Base-by-base conservation (phyloP, 441 rosid genomes). In the Euphorbia schlechtendalii region DNA sequence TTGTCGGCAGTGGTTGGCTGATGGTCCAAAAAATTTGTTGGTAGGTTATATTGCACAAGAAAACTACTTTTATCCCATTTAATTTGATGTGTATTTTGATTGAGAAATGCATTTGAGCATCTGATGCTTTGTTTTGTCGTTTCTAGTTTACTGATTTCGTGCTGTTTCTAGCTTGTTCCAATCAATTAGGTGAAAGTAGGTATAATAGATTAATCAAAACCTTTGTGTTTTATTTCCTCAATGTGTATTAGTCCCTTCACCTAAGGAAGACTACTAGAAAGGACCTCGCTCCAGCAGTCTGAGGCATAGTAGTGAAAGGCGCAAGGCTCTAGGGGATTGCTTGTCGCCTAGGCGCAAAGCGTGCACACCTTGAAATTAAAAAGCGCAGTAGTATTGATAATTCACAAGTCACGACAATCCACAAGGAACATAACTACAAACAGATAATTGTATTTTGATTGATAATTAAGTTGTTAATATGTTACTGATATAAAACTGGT, bases 1-100 rank as follows among this genome's bases (percentile, higher is more conserved):
- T 74, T 92, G 97, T 82, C 84, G 98, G 70, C 92, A 84, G 76
- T 95, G 99, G 99, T 69, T 83, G 77, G 89, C 96, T 56, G 85
- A 89, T 80, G 98, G 98, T 71, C 88, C 93, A 6, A 85, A 82
- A 74, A 88, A 89, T 78, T 75, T 95, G 69, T 69, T 86, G 95
- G 98, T 87, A 82, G 52, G 77, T 73, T 64, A 60, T 59, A 59
- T 69, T 67, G 32, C 30, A 71, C 40, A 25, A 27, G 3, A 17
- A 28, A 21, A 63, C 13, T 69, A 40, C 6, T 60, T 53, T 22
- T 63, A 18, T 4, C 52, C 1, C 1, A 27, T 57, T 57, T 48
- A 13, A 24, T 36, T 36, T 36, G 49, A 22, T 64, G 7, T 17
- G 17, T 5, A 9, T 25, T 45, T 24, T n/a, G 8, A 49, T 24